Evolutionary conservation across 257 asterid species (phyloP), one percentile per base, ranked within the genome.

Genomic region (Dorcoceras hygrometricum): DNA sequence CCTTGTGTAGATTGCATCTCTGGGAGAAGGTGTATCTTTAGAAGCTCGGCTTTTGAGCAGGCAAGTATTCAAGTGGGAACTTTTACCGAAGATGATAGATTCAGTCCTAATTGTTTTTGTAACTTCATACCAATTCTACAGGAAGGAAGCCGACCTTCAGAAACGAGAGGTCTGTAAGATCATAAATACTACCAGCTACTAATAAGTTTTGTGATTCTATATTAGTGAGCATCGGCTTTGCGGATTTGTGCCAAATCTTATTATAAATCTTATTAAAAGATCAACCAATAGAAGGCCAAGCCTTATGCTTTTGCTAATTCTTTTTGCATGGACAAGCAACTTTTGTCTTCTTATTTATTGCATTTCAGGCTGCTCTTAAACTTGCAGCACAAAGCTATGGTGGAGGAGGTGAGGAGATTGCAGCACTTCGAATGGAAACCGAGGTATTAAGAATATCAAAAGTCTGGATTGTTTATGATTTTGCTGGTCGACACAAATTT

Each of bases 71-170:
- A 62, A 67, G 62, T 66, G 61, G 59, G 57, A 60, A 65, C 64
- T 60, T 73, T 63, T 31, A n/a, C 62, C 34, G 5, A 61, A 63
- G 20, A 58, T 48, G 8, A 54, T 55, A 62, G 61, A 69, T 60
- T 23, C 63, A 14, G 26, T 22, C 65, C 63, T 67, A 51, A 78
- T 57, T 34, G 51, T 43, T 43, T 23, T 8, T 69, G 50, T 67
- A 59, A 36, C 66, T 32, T 66, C 57, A 19, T 66, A 48, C 22
- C 67, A 48, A 66, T 58, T 43, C 63, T 65, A 59, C 84, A 91
- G 98, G 92, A 93, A 90, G 81, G 96, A 90, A 85, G 97, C 96
- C 46, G 97, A 95, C 29, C 78, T 93, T 69, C 99, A 88, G 70
- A 95, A 88, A 80, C 82, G 99, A 75, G 97, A 93, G 97, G 99